Evolutionary conservation across 805 yeast genomes (phyloP).

Genomic region (Saccharomycopsis oosterbeekiorum): DNA sequence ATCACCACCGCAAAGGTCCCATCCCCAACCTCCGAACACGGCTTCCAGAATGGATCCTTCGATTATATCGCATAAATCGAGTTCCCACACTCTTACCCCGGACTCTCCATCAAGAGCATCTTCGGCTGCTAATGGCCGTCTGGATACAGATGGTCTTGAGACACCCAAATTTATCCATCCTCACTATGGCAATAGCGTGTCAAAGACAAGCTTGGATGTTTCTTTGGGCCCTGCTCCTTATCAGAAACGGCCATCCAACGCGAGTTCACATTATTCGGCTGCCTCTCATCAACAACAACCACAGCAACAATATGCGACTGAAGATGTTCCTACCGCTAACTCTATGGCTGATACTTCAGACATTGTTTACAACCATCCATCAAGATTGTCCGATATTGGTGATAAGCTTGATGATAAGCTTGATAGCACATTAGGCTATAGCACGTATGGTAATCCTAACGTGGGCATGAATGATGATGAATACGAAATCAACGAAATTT

Average conservation of each 20-base stretch:
- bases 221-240: neutral
- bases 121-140: neutral
- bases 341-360: neutral
- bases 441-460: neutral
- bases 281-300: too few species aligned
- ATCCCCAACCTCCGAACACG: neutral
- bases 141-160: neutral
- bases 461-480: neutral
- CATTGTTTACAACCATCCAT: neutral
- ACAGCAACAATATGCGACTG: too few species aligned
- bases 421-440: neutral
- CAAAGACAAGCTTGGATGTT: neutral
- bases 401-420: neutral
- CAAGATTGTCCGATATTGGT: neutral
- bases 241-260: neutral
- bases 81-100: neutral
- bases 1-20: neutral
- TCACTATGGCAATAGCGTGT: neutral
- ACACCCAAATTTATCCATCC: neutral
- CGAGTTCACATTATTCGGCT: too few species aligned
- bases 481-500: neutral
- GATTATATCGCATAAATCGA: neutral
- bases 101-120: neutral
- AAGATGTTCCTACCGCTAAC: neutral
- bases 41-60: neutral